Conservation (phyloP, 164 flowering plant genomes). For the Buxus sempervirens region DNA sequence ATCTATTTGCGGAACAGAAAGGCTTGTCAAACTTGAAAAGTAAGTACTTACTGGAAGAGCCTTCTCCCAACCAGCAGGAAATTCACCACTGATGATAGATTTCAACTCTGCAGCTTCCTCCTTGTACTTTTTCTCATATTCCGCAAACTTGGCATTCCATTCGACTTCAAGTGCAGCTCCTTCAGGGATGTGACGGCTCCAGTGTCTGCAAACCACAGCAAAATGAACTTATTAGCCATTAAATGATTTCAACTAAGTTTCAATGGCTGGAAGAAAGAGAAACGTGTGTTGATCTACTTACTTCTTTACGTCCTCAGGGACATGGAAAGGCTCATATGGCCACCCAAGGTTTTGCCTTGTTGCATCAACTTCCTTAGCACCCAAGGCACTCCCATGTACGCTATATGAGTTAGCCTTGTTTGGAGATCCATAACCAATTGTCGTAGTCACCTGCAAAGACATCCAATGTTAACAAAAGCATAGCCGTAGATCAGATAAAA, state of each 20-base stretch:
- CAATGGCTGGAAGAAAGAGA: not conserved
- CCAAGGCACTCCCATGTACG: conserved; percentile 92
- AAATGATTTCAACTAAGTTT: not conserved
- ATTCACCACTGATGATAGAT: conserved; percentile 58
- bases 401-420: conserved; percentile 95
- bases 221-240: not conserved
- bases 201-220: conserved; percentile 50
- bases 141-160: conserved; percentile 90
- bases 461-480: conserved; percentile 3
- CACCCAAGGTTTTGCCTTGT: conserved; percentile 92
- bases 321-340: conserved; percentile 93
- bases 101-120: conserved; percentile 87
- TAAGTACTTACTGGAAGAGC: conserved; percentile 86
- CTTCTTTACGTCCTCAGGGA: conserved; percentile 91
- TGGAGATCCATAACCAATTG: conserved; percentile 97
- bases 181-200: conserved; percentile 82
- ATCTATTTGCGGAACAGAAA: not conserved
- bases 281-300: conserved; percentile 22
- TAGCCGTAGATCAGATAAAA: not conserved
- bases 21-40: not conserved
- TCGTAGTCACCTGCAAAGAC: conserved; percentile 75
- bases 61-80: conserved; percentile 96
- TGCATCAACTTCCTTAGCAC: conserved; percentile 96
- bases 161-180: conserved; percentile 93
- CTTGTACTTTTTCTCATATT: conserved; percentile 83